A percentile compares a stretch with the other conserved stretches of the same genome.
Evolutionary conservation across 1,284 basidiomycete genomes (phyloP).

Genomic region (Boletellus sp.): DNA sequence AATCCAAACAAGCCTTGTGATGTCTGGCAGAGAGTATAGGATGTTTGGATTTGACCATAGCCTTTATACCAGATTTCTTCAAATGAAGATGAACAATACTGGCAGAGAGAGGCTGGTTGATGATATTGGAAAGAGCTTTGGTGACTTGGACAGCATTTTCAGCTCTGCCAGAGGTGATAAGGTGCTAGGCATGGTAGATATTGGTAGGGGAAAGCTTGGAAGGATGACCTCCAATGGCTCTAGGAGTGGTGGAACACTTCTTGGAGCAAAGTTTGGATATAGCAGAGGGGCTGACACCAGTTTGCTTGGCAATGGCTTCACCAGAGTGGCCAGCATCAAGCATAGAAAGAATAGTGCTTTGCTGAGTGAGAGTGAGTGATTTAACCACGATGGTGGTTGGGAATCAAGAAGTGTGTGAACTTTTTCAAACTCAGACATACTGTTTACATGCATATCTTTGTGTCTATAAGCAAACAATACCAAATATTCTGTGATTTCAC

Average conservation of each 20-base stretch:
- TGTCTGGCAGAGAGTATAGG: neutral
- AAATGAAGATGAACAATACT: neutral
- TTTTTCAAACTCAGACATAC: too few relatives aligned
- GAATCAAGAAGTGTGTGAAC: too few relatives aligned
- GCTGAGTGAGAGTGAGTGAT: neutral
- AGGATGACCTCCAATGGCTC: neutral
- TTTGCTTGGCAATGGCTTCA: neutral
- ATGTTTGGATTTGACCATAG: neutral
- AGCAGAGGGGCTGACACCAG: neutral
- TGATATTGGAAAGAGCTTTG: neutral
- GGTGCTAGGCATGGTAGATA: neutral
- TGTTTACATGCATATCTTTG: too few relatives aligned
- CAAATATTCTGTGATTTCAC: too few relatives aligned
- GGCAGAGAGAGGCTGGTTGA: neutral
- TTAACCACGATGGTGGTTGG: too few relatives aligned
- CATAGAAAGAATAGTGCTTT: neutral
- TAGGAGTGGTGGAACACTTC: neutral
- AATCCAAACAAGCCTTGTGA: too few relatives aligned
- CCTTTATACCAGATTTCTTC: neutral
- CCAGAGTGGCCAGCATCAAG: neutral
- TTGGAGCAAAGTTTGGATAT: neutral
- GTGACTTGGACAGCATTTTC: neutral
- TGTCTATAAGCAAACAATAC: too few relatives aligned
- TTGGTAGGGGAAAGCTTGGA: neutral
- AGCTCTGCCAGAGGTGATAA: neutral